A percentile compares a stretch with the other conserved stretches of the same genome.
Conservation (phyloP, 1,284 basidiomycete genomes). For the Cystobasidium sp. region DNA sequence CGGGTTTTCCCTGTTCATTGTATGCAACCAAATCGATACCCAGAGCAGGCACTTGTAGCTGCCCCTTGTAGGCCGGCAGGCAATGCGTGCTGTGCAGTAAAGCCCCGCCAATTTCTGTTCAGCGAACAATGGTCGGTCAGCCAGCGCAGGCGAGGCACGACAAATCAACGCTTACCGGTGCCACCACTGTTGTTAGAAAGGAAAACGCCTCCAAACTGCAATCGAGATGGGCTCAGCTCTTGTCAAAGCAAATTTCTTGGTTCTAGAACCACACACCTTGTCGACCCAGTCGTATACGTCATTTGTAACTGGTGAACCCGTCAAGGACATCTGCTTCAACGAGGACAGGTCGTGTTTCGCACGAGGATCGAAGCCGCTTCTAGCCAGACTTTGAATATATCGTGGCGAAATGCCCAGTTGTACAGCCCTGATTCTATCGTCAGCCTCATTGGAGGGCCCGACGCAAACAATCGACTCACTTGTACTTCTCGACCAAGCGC, state of each 20-base stretch:
- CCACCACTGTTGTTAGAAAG: constrained; percentile 54
- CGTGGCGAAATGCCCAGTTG: constrained; percentile 54
- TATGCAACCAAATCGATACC: constrained; percentile 54
- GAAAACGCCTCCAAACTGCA: constrained; percentile 47
- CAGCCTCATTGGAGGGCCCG: background rate
- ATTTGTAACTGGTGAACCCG: constrained; percentile 54
- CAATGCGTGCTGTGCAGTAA: constrained; percentile 52
- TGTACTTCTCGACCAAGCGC: constrained; percentile 52
- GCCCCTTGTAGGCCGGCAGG: constrained; percentile 54
- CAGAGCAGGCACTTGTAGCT: constrained; percentile 54
- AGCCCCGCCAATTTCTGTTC: constrained; percentile 55
- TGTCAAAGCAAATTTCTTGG: background rate
- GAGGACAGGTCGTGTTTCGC: constrained; percentile 48
- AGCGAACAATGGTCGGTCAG: background rate
- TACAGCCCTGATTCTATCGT: constrained; percentile 45
- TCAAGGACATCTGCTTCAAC: constrained; percentile 54
- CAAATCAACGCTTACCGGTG: background rate
- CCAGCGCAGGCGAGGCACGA: background rate
- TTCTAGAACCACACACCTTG: constrained; percentile 23
- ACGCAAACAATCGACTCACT: constrained; percentile 1
- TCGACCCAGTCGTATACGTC: constrained; percentile 50
- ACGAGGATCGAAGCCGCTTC: constrained; percentile 34
- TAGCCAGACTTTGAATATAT: constrained; percentile 48
- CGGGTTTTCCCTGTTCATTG: constrained; percentile 38
- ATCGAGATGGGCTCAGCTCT: background rate